These are phyloP conservation scores for Phragmites australis DNA, from an alignment of 176 grass and related monocot genomes.

Conservation along the genomic window DNA sequence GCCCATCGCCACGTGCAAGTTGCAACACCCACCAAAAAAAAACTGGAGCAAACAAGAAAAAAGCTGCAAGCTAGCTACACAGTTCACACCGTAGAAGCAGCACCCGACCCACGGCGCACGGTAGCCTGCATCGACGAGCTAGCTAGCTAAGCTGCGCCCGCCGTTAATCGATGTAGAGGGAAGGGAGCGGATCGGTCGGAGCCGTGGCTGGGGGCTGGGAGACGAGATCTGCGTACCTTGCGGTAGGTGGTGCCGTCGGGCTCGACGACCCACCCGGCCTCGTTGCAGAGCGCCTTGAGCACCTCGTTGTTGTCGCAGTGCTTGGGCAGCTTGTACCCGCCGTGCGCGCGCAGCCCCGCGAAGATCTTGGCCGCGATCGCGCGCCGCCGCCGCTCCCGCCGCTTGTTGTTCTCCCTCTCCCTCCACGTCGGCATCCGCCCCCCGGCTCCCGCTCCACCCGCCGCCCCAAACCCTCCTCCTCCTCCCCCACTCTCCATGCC, in stretches of 20 bases:
- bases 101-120: background rate
- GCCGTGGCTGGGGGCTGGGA: background rate
- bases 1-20: conserved; percentile 40
- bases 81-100: conserved; percentile 24
- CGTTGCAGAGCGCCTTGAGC: conserved; percentile 82
- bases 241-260: conserved; percentile 95
- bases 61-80: background rate
- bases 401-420: conserved; percentile 97
- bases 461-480: background rate
- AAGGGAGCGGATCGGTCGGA: background rate
- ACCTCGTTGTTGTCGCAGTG: conserved; percentile 98
- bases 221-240: conserved; percentile 60
- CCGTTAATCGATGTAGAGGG: background rate
- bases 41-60: background rate
- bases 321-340: conserved; percentile 83
- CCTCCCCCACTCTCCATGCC: conserved; percentile 38
- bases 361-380: conserved; percentile 98
- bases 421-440: conserved; percentile 90
- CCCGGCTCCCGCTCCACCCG: conserved; percentile 26
- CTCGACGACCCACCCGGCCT: conserved; percentile 79
- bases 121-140: background rate
- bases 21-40: background rate
- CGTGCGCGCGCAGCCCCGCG: conserved; percentile 77
- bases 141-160: background rate
- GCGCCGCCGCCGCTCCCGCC: conserved; percentile 77